Conservation (phyloP, 169 alveolate genomes). For the Cystoisospora suis region DNA sequence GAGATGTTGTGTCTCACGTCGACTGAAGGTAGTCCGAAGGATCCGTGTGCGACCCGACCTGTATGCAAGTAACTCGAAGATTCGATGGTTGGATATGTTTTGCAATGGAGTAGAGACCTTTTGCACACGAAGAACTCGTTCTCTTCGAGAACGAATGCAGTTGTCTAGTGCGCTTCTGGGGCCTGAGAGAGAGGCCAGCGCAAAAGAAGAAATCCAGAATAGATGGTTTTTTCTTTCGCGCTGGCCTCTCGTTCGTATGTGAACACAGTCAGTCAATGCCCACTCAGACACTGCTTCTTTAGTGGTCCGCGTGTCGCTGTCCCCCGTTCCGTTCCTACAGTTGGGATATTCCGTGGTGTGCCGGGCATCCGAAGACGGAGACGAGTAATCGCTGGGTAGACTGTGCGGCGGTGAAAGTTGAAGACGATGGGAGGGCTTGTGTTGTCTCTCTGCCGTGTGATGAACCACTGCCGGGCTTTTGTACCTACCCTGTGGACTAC, state of each 20-base stretch:
- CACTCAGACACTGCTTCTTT: background rate
- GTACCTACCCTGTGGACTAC: conserved; percentile 24
- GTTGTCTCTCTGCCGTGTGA: conserved; percentile 17
- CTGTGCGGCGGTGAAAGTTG: background rate
- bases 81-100: too few species aligned
- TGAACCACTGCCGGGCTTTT: background rate
- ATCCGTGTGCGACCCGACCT: too few species aligned
- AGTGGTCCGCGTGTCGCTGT: background rate
- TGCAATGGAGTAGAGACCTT: too few species aligned
- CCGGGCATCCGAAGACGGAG: background rate
- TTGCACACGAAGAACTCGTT: too few species aligned
- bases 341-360: conserved; percentile 23
- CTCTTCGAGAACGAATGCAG: too few species aligned
- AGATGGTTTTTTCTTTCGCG: background rate
- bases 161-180: background rate
- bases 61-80: too few species aligned
- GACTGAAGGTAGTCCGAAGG: too few species aligned
- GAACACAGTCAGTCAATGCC: background rate
- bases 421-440: background rate
- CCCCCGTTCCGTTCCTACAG: background rate
- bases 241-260: background rate
- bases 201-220: background rate
- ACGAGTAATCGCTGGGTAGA: background rate
- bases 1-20: too few species aligned
- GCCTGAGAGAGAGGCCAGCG: background rate